phyloP scores from a whole-genome alignment of 371 early-diverging fungal species.

The Zancudomyces culisetae region DNA sequence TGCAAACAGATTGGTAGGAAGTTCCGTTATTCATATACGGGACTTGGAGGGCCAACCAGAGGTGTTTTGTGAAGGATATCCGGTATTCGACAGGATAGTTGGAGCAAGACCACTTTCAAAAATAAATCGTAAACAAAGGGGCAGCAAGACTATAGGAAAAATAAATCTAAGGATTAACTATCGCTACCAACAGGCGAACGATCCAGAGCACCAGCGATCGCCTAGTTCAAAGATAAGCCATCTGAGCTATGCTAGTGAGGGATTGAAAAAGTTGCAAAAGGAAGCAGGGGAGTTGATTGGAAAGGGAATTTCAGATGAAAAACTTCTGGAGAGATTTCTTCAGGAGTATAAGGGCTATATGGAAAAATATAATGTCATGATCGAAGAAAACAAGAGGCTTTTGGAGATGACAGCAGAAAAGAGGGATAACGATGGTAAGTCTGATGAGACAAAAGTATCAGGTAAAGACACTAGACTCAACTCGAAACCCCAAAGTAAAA shows the following conservation, averaged over 20 bases:
- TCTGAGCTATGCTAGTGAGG: background rate
- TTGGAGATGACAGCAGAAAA: background rate
- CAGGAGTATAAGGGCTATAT: slow-evolving; percentile 14
- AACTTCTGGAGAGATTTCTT: slow-evolving; percentile 19
- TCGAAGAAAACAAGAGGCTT: background rate
- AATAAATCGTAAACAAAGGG: background rate
- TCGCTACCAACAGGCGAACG: slow-evolving; percentile 30
- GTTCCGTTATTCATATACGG: slow-evolving; percentile 38
- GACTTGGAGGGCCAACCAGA: background rate
- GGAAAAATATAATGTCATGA: too few species aligned
- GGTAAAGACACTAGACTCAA: too few species aligned
- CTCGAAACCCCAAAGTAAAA: too few species aligned
- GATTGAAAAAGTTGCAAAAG: slow-evolving; percentile 6
- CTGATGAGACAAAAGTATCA: too few species aligned
- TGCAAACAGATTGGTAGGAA: slow-evolving; percentile 47
- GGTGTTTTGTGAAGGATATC: background rate
- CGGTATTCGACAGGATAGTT: background rate
- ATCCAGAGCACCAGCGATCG: slow-evolving; percentile 19
- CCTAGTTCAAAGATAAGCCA: slow-evolving; percentile 12
- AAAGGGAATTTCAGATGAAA: slow-evolving; percentile 14
- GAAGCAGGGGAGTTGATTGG: slow-evolving; percentile 5
- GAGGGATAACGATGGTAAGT: too few species aligned
- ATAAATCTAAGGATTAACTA: slow-evolving; percentile 43
- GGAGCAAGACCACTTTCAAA: background rate
- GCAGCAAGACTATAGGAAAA: slow-evolving; percentile 35